Evolutionary conservation across 805 yeast genomes (phyloP), one percentile per base, ranked within the genome.

Genomic region (Candida railenensis): DNA sequence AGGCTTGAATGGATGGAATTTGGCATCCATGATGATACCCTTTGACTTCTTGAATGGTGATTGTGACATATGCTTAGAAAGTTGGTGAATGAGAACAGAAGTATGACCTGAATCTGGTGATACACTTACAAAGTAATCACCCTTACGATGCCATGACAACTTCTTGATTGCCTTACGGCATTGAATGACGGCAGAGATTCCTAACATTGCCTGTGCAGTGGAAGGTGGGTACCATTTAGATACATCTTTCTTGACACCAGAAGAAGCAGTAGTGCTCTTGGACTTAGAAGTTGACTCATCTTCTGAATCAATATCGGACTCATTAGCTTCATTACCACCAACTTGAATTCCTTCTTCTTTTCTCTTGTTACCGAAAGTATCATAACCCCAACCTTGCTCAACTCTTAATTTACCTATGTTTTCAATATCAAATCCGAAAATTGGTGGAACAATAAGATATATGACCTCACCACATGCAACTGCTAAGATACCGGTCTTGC

Each of bases 1-100:
- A 20, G 99, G 99, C 60, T 88, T 85, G 71, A 87, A 85, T 25
- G 99, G 99, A 68, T 94, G 99, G 82, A 94, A 94, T 66, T 86
- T 87, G 51, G 96, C 97, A 64, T 90, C 96, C 85, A 90, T 90
- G 40, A 91, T 85, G 52, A 92, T 85, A 54, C 99, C 99, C 72
- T 88, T 88, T 32, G 96, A 81, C 67, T 89, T 89, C 55, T 83
- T 79, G 81, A 94, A 94, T 50, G 99, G 99, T 9, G 96, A 87
- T 72, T 94, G 99, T 15, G 98, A 85, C 49, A 86, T 77, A 71
- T 94, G 98, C 67, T 89, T 89, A 3, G 97, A 89, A 42, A 94
- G 70, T 73, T 94, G 98, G 69, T 94, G 99, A 53, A 94, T 89
- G 50, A 94, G 75, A 36, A 94, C 96, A 4, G 98, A 85, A 9